Base-by-base conservation (phyloP, 2,329 filamentous ascomycete genomes). In the Ophiocordyceps camponoti-saundersi region DNA sequence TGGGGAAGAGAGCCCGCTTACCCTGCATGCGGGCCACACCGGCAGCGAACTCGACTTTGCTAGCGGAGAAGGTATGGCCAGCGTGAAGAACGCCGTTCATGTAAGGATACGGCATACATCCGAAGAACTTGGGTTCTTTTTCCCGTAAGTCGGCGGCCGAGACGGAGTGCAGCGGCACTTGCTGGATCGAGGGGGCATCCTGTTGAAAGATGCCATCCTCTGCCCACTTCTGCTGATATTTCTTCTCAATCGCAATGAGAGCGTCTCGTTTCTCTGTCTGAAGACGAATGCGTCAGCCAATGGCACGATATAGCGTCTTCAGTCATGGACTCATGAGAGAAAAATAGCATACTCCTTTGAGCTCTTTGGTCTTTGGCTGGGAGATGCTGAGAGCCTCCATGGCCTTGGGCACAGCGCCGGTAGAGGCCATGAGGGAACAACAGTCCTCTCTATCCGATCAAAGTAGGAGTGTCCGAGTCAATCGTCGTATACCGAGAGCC, bases 1-100 rank as follows among this genome's bases (percentile, higher is more conserved):
- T 82, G 48, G 92, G 92, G 62, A 92, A 95, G 46, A 96, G 71
- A 48, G 82, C 74, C 46, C 82, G 75, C 71, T 90, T 90, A 59
- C 92, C 92, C 62, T 88, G 79, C 86, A 96, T 93, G 48, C 90
- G 76, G 44, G 84, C 82, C 60, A 87, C 89, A 42, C 90, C 87
- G 22, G 83, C 78, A 48, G 80, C 82, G 64, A 96, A 98, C 66
- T 98, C 92, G 56, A 95, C 80, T 67, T 98, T 98, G 59, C 78
- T 85, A 50, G 85, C 80, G 21, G 88, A 92, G 65, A 98, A 96
- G 55, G 80, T 82, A 69, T 98, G 92, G 21, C 92, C 92, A 30
- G 85, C 87, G 60, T 96, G 90, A 23, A 93, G 73, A 50, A 79
- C 84, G 52, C 87, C 87, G 65, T 93, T 94, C 82, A 88, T 87